Percentiles rank a stretch among this genome's conserved stretches.
Evolutionary conservation across 257 asterid genomes (phyloP).

Genomic region (Misopates orontium): DNA sequence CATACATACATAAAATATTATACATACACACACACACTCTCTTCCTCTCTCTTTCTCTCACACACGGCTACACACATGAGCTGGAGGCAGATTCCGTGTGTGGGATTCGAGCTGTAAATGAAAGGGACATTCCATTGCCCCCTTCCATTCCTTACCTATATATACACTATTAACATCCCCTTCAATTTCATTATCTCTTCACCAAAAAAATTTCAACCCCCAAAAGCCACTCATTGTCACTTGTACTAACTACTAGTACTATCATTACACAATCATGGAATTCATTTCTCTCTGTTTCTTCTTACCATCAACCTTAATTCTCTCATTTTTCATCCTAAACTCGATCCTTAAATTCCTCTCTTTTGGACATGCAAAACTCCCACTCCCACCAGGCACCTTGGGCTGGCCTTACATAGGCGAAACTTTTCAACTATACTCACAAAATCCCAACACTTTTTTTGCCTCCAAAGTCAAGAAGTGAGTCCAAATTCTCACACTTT

Average conservation of each 20-base stretch:
- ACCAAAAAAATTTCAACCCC: constrained; percentile 17
- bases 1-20: neutral
- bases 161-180: constrained; percentile 45
- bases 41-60: no score
- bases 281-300: constrained; percentile 33
- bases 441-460: constrained; percentile 73
- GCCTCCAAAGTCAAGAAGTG: constrained; percentile 73
- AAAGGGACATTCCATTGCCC: constrained; percentile 26
- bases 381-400: constrained; percentile 82
- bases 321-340: constrained; percentile 23
- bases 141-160: constrained; percentile 38
- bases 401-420: constrained; percentile 89
- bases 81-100: constrained; percentile 70
- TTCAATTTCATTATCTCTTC: constrained; percentile 9
- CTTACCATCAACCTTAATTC: constrained; percentile 16
- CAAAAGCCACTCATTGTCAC: no score
- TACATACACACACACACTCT: neutral
- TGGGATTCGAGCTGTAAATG: constrained; percentile 66
- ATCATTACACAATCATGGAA: constrained; percentile 51
- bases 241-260: constrained; percentile 4
- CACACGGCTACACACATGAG: no score
- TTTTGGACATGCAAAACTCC: constrained; percentile 37
- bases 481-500: constrained; percentile 22
- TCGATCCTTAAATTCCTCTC: constrained; percentile 33
- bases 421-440: constrained; percentile 76